These are phyloP conservation scores for Amanita fuliginea DNA, from an alignment of 768 basidiomycete genomes.

Conservation along the genomic window DNA sequence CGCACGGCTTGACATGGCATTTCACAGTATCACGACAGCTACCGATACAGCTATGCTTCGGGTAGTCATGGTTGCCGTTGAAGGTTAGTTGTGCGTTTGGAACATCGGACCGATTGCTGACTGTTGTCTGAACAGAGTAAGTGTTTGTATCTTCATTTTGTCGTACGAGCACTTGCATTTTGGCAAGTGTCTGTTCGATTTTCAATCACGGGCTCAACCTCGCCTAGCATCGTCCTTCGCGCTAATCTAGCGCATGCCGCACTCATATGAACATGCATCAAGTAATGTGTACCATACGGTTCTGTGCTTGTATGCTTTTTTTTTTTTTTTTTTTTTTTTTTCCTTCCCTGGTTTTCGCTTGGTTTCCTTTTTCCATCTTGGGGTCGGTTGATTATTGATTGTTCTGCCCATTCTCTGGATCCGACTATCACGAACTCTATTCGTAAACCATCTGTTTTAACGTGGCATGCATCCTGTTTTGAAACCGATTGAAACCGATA, in stretches of 20 bases:
- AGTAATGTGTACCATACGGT: conserved; percentile 2
- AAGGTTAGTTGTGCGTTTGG: conserved; percentile 47
- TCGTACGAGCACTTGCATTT: background rate
- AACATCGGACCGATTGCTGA: background rate
- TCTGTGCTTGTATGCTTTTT: background rate
- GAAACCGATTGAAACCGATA: background rate
- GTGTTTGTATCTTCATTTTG: conserved; percentile 24
- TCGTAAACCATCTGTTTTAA: background rate
- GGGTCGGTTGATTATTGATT: background rate
- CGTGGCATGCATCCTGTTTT: conserved; percentile 3
- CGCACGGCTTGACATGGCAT: background rate
- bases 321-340: too few relatives aligned
- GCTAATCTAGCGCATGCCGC: conserved; percentile 2
- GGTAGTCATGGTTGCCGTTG: conserved; percentile 92
- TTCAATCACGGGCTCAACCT: background rate
- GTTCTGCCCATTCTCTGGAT: background rate
- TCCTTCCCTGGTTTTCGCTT: background rate
- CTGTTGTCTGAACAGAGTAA: conserved; percentile 43
- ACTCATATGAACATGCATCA: conserved; percentile 4
- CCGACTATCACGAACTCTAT: background rate
- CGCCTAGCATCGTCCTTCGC: conserved; percentile 1
- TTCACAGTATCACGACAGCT: conserved; percentile 63
- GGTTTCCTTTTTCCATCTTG: background rate
- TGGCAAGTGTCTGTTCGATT: conserved; percentile 3
- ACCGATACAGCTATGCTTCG: conserved; percentile 82